Base-by-base conservation (phyloP, 2,329 filamentous ascomycete genomes). In the Peltaster fructicola region DNA sequence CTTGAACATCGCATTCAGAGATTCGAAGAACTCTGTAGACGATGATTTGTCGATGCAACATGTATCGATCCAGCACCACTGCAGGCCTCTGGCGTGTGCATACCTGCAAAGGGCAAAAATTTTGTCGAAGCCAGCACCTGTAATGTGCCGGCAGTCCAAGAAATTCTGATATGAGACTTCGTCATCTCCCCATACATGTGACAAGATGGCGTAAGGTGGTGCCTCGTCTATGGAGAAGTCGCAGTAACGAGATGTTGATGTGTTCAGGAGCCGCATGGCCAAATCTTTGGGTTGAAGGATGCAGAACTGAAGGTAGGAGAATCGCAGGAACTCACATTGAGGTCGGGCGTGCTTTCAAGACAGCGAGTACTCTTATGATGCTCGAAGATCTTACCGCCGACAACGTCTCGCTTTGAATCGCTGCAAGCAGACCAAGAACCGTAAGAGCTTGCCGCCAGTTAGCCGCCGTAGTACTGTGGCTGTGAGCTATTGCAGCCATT, bases 1-100 rank as follows among this genome's bases (percentile, higher is more conserved):
- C 19, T 18, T 20, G 20, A 25, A 38, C 35, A 35, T 38, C 5
- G 33, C 30, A 11, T 37, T 37, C 17, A 37, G 32, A 7, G 35
- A 28, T 23, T 31, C 24, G 5, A 25, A 24, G 6, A 38, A 22
- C 18, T 38, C 35, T 5, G 34, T 30, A 13, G 17, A 24, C 16
- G 26, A 35, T 4, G 13, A 12, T 15, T 33, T 30, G 23, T 37
- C 25, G 4, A 37, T 38, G 26, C 34, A 35, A 20, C 31, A 37
- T 4, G 35, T 37, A 17, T 37, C 35, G 10, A 38, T 25, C 34
- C 32, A 38, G 7, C 26, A 14, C 27, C 27, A 29, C 5, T 25
- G n/a, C n/a, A n/a, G n/a, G n/a, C n/a, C n/a, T n/a, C n/a, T n/a
- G n/a, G n/a, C n/a, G n/a, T n/a, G n/a, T n/a, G n/a, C n/a, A n/a